Conservation (phyloP, 2,329 filamentous ascomycete genomes). For the Sporothrix brunneoviolacea region DNA sequence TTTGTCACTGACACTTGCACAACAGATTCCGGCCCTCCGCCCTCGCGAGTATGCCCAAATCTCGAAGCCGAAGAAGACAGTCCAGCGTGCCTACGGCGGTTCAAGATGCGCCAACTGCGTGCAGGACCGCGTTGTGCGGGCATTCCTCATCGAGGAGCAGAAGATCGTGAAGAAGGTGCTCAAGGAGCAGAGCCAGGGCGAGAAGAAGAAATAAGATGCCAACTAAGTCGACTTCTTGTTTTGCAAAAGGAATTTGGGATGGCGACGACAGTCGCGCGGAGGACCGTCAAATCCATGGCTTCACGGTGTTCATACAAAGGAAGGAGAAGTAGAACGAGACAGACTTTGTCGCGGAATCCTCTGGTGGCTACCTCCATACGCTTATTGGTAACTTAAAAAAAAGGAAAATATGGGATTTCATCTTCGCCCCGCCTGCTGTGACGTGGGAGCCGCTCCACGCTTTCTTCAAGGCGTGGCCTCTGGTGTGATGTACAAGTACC, state of each 20-base stretch:
- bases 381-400: slow-evolving; percentile 10
- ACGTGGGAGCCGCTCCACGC: no score
- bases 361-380: slow-evolving; percentile 3
- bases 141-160: slow-evolving; percentile 99
- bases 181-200: slow-evolving; percentile 68
- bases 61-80: slow-evolving; percentile 98
- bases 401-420: slow-evolving; percentile 8
- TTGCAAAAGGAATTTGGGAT: slow-evolving; percentile 5
- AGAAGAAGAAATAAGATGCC: slow-evolving; percentile 20
- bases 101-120: slow-evolving; percentile 98
- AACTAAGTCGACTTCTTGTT: not conserved
- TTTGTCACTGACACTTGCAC: no score
- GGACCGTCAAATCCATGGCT: no score
- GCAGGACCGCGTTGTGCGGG: slow-evolving; percentile 93
- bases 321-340: not conserved
- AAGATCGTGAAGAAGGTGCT: slow-evolving; percentile 99
- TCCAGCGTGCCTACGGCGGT: slow-evolving; percentile 96
- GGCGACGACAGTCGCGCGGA: not conserved
- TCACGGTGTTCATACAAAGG: no score
- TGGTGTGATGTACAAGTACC: no score
- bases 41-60: slow-evolving; percentile 96
- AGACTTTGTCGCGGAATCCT: no score
- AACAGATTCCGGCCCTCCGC: slow-evolving; percentile 75
- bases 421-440: no score
- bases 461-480: no score